A percentile compares a stretch with the other conserved stretches of the same genome.
These are phyloP conservation scores for Cyberlindnera suaveolens DNA, from an alignment of 805 yeast species.

Conservation along the genomic window DNA sequence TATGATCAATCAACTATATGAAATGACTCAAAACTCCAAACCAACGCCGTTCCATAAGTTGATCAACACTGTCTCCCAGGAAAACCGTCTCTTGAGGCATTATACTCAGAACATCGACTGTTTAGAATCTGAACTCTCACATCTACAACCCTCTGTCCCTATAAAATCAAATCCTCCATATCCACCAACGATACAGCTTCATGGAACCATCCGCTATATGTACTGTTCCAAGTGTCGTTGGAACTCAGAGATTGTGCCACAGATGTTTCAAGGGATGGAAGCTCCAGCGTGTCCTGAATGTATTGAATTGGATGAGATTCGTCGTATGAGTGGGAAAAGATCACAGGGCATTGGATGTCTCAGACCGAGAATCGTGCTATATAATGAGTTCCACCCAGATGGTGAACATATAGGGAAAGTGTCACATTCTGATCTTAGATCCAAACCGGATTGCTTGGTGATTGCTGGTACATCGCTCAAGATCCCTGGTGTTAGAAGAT, in stretches of 20 bases:
- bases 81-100: slow-evolving; percentile 60
- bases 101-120: slow-evolving; percentile 90
- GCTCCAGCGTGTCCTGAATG: slow-evolving; percentile 65
- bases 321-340: slow-evolving; percentile 58
- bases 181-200: slow-evolving; percentile 71
- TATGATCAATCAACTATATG: slow-evolving; percentile 59
- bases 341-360: slow-evolving; percentile 55
- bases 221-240: slow-evolving; percentile 73
- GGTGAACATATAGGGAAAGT: slow-evolving; percentile 81
- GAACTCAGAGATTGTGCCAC: slow-evolving; percentile 46
- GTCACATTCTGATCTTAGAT: slow-evolving; percentile 56
- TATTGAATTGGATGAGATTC: slow-evolving; percentile 47
- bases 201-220: slow-evolving; percentile 71
- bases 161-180: slow-evolving; percentile 35
- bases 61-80: slow-evolving; percentile 51
- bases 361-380: slow-evolving; percentile 61
- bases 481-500: slow-evolving; percentile 65
- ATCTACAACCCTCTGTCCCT: slow-evolving; percentile 45
- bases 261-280: slow-evolving; percentile 36
- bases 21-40: slow-evolving; percentile 44
- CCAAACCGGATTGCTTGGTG: slow-evolving; percentile 69
- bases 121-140: slow-evolving; percentile 54
- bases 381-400: slow-evolving; percentile 80
- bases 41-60: slow-evolving; percentile 75
- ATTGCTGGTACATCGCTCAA: slow-evolving; percentile 83